A percentile compares a stretch with the other conserved stretches of the same genome.
Conservation (phyloP, 768 basidiomycete genomes). For the Psilocybe subaeruginosa region DNA sequence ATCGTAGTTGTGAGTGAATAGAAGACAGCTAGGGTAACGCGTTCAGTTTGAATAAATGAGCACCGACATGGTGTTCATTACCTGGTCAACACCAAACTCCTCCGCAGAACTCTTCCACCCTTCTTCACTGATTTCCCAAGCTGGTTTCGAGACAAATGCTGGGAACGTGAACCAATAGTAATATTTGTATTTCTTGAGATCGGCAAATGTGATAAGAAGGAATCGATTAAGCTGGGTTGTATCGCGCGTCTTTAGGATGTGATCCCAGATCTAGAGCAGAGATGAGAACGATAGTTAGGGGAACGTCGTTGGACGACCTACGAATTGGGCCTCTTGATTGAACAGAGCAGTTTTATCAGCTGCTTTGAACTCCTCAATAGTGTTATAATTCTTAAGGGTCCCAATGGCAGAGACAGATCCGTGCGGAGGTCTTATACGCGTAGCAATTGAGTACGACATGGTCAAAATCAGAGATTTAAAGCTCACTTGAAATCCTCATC, state of each 20-base stretch:
- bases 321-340: constrained; percentile 69
- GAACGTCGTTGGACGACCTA: constrained; percentile 27
- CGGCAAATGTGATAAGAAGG: constrained; percentile 91
- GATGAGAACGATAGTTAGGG: background rate
- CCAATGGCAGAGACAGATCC: constrained; percentile 62
- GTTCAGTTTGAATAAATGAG: too few species aligned
- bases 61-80: constrained; percentile 23
- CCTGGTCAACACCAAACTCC: constrained; percentile 45
- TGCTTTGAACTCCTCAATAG: constrained; percentile 93
- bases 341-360: constrained; percentile 90
- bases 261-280: constrained; percentile 67
- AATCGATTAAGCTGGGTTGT: constrained; percentile 71
- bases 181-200: constrained; percentile 97
- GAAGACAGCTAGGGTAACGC: constrained; percentile 44
- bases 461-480: background rate
- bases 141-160: constrained; percentile 85
- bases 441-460: background rate
- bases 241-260: constrained; percentile 53
- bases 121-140: constrained; percentile 77
- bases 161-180: constrained; percentile 99
- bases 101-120: constrained; percentile 60
- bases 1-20: constrained; percentile 53
- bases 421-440: constrained; percentile 40
- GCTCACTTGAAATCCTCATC: constrained; percentile 47
- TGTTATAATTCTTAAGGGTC: constrained; percentile 92